Evolutionary conservation across 2,329 filamentous ascomycete genomes (phyloP).

Genomic region (Cercospora zeae-maydis): DNA sequence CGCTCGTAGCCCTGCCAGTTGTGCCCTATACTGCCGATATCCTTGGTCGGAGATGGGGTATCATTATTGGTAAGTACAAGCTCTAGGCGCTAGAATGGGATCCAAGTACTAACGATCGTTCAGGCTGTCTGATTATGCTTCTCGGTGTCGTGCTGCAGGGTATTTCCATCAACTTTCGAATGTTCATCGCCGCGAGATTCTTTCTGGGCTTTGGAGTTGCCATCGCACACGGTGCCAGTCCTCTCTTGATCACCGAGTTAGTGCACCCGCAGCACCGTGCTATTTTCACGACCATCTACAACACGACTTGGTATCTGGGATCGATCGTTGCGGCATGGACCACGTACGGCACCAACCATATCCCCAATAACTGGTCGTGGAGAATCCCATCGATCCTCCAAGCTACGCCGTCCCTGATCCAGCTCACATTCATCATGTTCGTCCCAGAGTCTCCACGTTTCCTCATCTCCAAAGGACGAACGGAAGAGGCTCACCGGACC

Average conservation of each 20-base stretch:
- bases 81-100: background rate
- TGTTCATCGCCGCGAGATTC: slow-evolving; percentile 46
- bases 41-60: slow-evolving; percentile 46
- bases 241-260: slow-evolving; percentile 41
- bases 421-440: slow-evolving; percentile 48
- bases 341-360: slow-evolving; percentile 45
- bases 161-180: slow-evolving; percentile 39
- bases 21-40: slow-evolving; percentile 49
- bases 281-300: slow-evolving; percentile 48
- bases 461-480: slow-evolving; percentile 52
- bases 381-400: slow-evolving; percentile 54
- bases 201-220: slow-evolving; percentile 42
- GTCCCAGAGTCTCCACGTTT: slow-evolving; percentile 61
- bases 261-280: slow-evolving; percentile 50
- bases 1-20: slow-evolving; percentile 47
- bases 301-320: slow-evolving; percentile 46
- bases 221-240: slow-evolving; percentile 38
- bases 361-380: slow-evolving; percentile 49
- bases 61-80: slow-evolving; percentile 43
- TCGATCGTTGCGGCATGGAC: slow-evolving; percentile 48
- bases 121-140: slow-evolving; percentile 41
- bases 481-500: slow-evolving; percentile 50
- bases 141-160: slow-evolving; percentile 45
- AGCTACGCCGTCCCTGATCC: slow-evolving; percentile 45
- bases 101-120: background rate